phyloP scores from a whole-genome alignment of 2,329 filamentous ascomycete species.

The Penicillium verrucosum region DNA sequence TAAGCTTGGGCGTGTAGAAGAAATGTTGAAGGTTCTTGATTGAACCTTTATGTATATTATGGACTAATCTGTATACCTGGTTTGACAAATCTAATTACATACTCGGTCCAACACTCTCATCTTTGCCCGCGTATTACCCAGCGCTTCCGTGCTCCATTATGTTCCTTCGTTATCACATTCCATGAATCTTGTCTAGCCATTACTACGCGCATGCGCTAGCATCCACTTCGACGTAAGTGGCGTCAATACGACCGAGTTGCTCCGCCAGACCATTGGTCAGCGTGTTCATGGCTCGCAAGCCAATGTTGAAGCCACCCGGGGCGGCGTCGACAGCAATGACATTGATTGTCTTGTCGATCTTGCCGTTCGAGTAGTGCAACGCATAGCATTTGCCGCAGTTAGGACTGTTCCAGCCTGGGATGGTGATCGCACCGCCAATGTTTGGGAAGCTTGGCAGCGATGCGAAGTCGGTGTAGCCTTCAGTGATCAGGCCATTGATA shows the following conservation, averaged over 20 bases:
- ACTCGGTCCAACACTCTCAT: not conserved
- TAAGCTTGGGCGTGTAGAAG: conserved; percentile 56
- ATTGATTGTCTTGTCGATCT: conserved; percentile 44
- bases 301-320: conserved; percentile 49
- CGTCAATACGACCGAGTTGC: conserved; percentile 42
- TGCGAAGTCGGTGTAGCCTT: conserved; percentile 42
- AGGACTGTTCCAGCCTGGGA: conserved; percentile 46
- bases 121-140: not conserved
- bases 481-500: conserved; percentile 30
- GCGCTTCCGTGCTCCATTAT: not conserved
- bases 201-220: conserved; percentile 14
- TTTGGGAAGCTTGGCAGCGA: conserved; percentile 47
- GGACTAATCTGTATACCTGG: not conserved
- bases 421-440: conserved; percentile 50
- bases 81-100: not conserved
- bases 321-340: conserved; percentile 50
- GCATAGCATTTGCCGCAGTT: conserved; percentile 55
- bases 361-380: conserved; percentile 44
- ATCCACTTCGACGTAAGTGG: conserved; percentile 27
- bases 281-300: conserved; percentile 47
- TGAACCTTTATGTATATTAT: conserved; percentile 16
- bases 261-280: conserved; percentile 49
- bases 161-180: not conserved
- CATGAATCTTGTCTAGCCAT: not conserved
- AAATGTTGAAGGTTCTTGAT: conserved; percentile 53